Evolutionary conservation across 2,329 filamentous ascomycete genomes (phyloP).

Genomic region (Chrysoporthe cubensis): DNA sequence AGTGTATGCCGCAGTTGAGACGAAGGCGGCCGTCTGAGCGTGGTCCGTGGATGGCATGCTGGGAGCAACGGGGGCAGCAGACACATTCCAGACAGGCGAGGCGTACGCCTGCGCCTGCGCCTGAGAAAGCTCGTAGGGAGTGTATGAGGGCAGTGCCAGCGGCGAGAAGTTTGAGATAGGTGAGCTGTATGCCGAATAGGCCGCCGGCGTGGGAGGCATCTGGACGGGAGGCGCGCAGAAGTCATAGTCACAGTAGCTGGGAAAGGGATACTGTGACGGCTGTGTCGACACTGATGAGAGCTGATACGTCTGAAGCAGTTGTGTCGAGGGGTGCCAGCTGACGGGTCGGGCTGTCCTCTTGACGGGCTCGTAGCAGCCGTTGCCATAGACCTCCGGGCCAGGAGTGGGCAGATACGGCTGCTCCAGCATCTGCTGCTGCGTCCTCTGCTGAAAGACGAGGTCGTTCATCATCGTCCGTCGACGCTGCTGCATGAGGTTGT

Average conservation of each 20-base stretch:
- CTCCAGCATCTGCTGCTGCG: constrained; percentile 53
- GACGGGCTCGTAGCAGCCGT: constrained; percentile 38
- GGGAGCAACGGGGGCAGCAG: constrained; percentile 19
- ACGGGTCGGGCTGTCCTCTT: constrained; percentile 60
- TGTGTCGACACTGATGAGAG: constrained; percentile 34
- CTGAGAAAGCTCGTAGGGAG: constrained; percentile 42
- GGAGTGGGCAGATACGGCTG: constrained; percentile 45
- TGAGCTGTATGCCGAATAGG: constrained; percentile 63
- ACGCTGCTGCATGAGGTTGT: constrained; percentile 51
- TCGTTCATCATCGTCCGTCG: constrained; percentile 63
- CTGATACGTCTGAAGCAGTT: constrained; percentile 46
- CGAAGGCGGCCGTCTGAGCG: constrained; percentile 10
- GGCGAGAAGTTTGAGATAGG: constrained; percentile 60
- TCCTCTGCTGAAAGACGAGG: constrained; percentile 47
- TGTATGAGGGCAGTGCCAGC: constrained; percentile 50
- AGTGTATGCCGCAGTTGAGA: not conserved
- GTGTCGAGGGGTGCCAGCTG: constrained; percentile 75
- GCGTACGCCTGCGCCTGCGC: constrained; percentile 42
- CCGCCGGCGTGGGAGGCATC: constrained; percentile 55
- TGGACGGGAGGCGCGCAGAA: constrained; percentile 41
- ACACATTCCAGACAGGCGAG: constrained; percentile 44
- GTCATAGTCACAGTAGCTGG: constrained; percentile 48
- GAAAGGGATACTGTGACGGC: constrained; percentile 44
- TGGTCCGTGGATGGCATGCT: constrained; percentile 16
- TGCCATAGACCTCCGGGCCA: constrained; percentile 38